A percentile compares a stretch with the other conserved stretches of the same genome.
Conservation (phyloP, 2,329 filamentous ascomycete genomes). For the Orbilia ellipsospora region DNA sequence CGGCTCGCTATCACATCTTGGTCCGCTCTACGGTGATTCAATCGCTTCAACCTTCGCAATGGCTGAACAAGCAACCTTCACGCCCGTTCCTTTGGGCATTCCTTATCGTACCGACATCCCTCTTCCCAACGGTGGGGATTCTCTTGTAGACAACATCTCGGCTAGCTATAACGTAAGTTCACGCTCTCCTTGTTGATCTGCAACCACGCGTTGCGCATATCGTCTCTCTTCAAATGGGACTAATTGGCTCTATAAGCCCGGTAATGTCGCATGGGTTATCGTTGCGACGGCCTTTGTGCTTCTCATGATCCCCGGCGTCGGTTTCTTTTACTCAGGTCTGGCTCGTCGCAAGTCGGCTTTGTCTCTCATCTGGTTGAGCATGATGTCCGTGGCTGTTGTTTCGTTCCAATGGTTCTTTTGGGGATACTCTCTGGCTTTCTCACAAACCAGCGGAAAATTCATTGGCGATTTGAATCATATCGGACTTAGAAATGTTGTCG, state of each 20-base stretch:
- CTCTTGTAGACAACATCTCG: slow-evolving; percentile 36
- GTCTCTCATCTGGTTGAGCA: slow-evolving; percentile 83
- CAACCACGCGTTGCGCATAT: background rate
- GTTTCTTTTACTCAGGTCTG: slow-evolving; percentile 93
- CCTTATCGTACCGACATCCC: slow-evolving; percentile 51
- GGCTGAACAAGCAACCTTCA: slow-evolving; percentile 26
- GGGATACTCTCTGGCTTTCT: slow-evolving; percentile 87
- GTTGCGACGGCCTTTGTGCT: slow-evolving; percentile 81
- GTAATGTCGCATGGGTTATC: slow-evolving; percentile 85
- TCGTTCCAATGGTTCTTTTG: slow-evolving; percentile 97
- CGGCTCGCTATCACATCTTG: slow-evolving; percentile 5
- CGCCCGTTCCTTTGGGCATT: slow-evolving; percentile 39
- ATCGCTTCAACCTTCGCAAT: background rate
- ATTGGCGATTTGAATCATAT: slow-evolving; percentile 84
- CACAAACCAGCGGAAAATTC: slow-evolving; percentile 78
- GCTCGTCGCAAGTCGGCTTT: slow-evolving; percentile 89
- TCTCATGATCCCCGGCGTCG: slow-evolving; percentile 92
- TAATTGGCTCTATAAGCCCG: slow-evolving; percentile 68
- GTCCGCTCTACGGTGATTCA: background rate
- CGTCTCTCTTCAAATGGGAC: background rate
- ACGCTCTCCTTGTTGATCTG: background rate
- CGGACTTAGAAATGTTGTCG: slow-evolving; percentile 80
- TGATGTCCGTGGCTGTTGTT: slow-evolving; percentile 82
- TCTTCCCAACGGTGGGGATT: slow-evolving; percentile 46
- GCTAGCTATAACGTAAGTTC: slow-evolving; percentile 50